Percentiles rank a stretch among this genome's conserved stretches.
These are phyloP conservation scores for Nicotiana paniculata DNA, from an alignment of 257 asterid species.

Conservation along the genomic window DNA sequence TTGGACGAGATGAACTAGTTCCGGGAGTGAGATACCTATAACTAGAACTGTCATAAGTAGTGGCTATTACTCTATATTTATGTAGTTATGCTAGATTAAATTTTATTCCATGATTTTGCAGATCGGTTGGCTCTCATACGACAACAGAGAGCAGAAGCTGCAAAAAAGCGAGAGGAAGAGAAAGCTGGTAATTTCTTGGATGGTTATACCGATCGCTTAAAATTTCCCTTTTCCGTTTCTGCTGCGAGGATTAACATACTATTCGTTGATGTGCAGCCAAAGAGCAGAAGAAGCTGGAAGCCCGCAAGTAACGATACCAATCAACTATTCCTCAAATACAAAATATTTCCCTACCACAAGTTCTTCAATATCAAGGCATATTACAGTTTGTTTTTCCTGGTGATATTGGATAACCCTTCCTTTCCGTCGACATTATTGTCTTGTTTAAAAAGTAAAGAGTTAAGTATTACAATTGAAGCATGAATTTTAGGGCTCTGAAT, in stretches of 20 bases:
- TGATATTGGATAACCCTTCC: too few relatives aligned
- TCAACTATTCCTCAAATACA: not conserved
- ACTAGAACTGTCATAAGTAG: too few relatives aligned
- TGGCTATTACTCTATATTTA: not conserved
- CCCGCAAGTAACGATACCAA: slow-evolving; percentile 52
- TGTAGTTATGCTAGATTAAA: not conserved
- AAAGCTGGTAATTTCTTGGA: slow-evolving; percentile 51
- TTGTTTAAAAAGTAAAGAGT: too few relatives aligned
- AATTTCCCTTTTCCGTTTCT: not conserved
- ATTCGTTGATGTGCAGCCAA: slow-evolving; percentile 45
- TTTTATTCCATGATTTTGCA: slow-evolving; percentile 18
- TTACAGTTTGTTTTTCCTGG: too few relatives aligned
- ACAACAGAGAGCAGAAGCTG: slow-evolving; percentile 88
- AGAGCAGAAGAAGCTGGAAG: slow-evolving; percentile 78
- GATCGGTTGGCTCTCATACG: slow-evolving; percentile 87
- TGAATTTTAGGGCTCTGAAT: too few relatives aligned
- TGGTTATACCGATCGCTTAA: not conserved
- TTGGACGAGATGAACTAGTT: too few relatives aligned
- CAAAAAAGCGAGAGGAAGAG: slow-evolving; percentile 92
- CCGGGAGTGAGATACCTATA: too few relatives aligned
- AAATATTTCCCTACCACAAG: not conserved
- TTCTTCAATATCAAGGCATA: too few relatives aligned
- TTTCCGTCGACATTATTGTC: too few relatives aligned
- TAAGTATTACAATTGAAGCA: too few relatives aligned
- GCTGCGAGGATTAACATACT: not conserved